These are phyloP conservation scores for Diaporthe ilicicola DNA, from an alignment of 2,329 filamentous ascomycete genomes.

Conservation along the genomic window DNA sequence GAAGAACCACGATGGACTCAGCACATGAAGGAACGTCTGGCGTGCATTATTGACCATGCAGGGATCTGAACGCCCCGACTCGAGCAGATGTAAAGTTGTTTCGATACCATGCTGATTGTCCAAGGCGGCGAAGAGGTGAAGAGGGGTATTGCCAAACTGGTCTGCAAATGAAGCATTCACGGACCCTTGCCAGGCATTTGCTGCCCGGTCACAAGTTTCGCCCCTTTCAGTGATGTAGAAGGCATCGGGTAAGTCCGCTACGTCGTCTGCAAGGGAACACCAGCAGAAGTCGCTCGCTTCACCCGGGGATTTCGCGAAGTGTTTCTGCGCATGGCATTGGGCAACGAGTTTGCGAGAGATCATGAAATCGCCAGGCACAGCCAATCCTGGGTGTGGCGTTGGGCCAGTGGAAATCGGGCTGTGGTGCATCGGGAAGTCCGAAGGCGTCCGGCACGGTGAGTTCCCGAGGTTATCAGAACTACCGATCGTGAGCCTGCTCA, in stretches of 20 bases:
- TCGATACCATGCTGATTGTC: conserved; percentile 36
- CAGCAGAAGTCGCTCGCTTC: conserved; percentile 39
- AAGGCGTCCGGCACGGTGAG: conserved; percentile 24
- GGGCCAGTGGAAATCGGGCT: conserved; percentile 37
- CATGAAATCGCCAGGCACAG: conserved; percentile 61
- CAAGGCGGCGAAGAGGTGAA: conserved; percentile 56
- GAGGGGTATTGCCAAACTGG: conserved; percentile 56
- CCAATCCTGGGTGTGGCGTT: conserved; percentile 38
- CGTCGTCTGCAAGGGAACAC: conserved; percentile 43
- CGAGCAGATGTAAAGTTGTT: conserved; percentile 39
- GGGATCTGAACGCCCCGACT: conserved; percentile 37
- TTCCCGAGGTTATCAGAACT: conserved; percentile 20
- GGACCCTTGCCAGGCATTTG: conserved; percentile 36
- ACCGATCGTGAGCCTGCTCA: conserved; percentile 42
- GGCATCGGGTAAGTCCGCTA: conserved; percentile 31
- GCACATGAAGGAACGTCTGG: conserved; percentile 59
- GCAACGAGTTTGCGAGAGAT: conserved; percentile 38
- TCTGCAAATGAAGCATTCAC: conserved; percentile 41
- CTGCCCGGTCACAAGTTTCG: conserved; percentile 40
- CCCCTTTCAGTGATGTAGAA: conserved; percentile 42
- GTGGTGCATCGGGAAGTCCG: conserved; percentile 16
- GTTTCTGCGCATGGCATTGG: conserved; percentile 20
- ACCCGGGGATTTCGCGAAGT: conserved; percentile 26
- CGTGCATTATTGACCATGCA: conserved; percentile 52
- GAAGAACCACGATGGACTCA: conserved; percentile 47